These are phyloP conservation scores for Botrytis deweyae DNA, from an alignment of 2,329 filamentous ascomycete species.

Conservation along the genomic window DNA sequence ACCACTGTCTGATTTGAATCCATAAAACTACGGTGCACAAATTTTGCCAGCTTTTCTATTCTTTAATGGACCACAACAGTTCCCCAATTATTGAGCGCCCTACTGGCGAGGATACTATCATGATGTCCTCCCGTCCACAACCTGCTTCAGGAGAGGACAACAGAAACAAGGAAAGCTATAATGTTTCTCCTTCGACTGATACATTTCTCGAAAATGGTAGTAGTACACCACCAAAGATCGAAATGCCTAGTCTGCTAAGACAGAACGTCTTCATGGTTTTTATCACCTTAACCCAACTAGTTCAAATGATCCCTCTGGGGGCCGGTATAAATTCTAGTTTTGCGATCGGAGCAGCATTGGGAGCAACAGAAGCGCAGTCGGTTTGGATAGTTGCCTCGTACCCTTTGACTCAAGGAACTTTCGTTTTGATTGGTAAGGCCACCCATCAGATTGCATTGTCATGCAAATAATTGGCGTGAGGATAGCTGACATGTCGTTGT, in stretches of 20 bases:
- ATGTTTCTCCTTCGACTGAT: neutral
- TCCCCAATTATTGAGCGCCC: no score
- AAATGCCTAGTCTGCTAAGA: constrained; percentile 5
- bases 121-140: neutral
- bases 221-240: constrained; percentile 2
- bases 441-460: neutral
- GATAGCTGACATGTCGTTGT: constrained; percentile 6
- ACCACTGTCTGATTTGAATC: neutral
- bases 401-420: constrained; percentile 24
- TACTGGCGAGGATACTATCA: neutral
- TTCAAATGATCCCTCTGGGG: constrained; percentile 20
- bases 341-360: constrained; percentile 12
- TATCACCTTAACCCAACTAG: constrained; percentile 17
- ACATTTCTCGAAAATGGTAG: neutral
- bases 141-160: neutral
- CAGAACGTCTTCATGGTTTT: constrained; percentile 18
- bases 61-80: neutral
- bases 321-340: constrained; percentile 18
- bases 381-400: constrained; percentile 20
- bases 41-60: neutral
- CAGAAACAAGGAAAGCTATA: neutral
- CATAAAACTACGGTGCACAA: neutral
- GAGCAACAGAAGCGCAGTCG: constrained; percentile 3
- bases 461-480: neutral
- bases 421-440: constrained; percentile 18